Evolutionary conservation across 495 filamentous ascomycete genomes (phyloP).

Genomic region (Sordaria brevicollis): DNA sequence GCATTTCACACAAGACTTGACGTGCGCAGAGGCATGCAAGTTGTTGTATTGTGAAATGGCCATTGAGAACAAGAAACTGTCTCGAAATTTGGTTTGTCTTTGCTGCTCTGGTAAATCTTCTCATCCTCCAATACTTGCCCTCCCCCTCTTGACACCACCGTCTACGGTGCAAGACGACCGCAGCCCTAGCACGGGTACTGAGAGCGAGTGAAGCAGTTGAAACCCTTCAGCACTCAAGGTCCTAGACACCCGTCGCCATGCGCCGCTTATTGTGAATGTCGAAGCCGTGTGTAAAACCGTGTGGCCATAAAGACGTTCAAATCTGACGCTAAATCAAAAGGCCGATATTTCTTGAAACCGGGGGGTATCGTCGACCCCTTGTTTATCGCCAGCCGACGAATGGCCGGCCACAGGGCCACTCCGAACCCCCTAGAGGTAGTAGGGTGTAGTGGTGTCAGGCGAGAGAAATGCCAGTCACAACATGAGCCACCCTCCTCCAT

Average conservation of each 20-base stretch:
- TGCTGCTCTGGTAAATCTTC: slow-evolving; percentile 3
- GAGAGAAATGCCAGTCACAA: neutral
- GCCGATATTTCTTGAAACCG: too few species aligned
- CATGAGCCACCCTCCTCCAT: neutral
- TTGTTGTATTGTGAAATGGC: slow-evolving; percentile 43
- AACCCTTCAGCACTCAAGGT: neutral
- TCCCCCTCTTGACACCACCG: neutral
- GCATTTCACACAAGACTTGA: slow-evolving; percentile 46
- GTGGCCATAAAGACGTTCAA: too few species aligned
- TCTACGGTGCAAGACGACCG: neutral
- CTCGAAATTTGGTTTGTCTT: slow-evolving; percentile 7
- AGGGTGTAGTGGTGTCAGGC: neutral
- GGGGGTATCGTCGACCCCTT: too few species aligned
- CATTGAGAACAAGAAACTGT: slow-evolving; percentile 39
- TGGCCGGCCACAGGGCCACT: neutral
- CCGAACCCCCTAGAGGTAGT: neutral
- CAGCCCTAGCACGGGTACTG: neutral
- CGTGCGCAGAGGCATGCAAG: slow-evolving; percentile 26
- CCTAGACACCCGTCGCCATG: neutral
- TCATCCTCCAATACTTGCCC: neutral
- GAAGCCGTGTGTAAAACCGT: too few species aligned
- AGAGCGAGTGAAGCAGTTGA: too few species aligned
- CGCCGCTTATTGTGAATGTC: neutral
- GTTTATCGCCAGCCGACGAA: too few species aligned
- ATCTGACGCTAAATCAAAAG: too few species aligned